Evolutionary conservation across 225 moss, liverwort and hornwort species (phyloP), one percentile per base, ranked within the genome.

Genomic region (Ulota crispa): DNA sequence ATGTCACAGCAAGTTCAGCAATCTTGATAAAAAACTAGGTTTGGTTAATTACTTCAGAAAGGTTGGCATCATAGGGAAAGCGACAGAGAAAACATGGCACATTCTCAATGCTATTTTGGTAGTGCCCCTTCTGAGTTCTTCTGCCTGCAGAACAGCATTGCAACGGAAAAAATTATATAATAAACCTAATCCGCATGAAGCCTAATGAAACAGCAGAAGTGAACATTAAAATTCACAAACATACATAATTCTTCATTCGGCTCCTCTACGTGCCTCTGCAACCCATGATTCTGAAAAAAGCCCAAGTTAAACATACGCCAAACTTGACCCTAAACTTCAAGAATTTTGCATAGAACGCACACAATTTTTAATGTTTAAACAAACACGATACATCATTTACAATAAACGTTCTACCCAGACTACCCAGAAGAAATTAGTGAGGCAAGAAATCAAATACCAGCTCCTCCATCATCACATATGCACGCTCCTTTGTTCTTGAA

Each of bases 391-490:
- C 42, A 32, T 26, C 47, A 47, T 15, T 59, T 43, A 19, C 1
- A 70, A 56, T 36, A 74, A 70, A 68, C 32, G 11, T 31, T 85
- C 68, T 63, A 73, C 31, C 27, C 34, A 42, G 39, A 79, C 65
- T 57, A 75, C 30, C 23, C 31, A 75, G 64, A 82, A 75, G 70
- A 70, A 70, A 69, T 6, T 75, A 72, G 8, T 37, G 55, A 77
- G 56, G 54, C 37, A 64, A 71, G 67, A 50, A 81, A 83, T n/a
- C 41, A 76, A 79, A 79, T 85, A 97, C 95, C 85, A 99, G 85
- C 66, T 92, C 85, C 80, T 94, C 96, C 99, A 99, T 99, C 92
- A 93, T 94, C 56, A 59, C 81, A 83, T 94, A 93, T 26, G 92
- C 89, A 60, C 99, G 91, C 73, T 99, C 94, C 27, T 92, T 92